Evolutionary conservation across 768 basidiomycete genomes (phyloP).

Genomic region (Suillus subalutaceus): DNA sequence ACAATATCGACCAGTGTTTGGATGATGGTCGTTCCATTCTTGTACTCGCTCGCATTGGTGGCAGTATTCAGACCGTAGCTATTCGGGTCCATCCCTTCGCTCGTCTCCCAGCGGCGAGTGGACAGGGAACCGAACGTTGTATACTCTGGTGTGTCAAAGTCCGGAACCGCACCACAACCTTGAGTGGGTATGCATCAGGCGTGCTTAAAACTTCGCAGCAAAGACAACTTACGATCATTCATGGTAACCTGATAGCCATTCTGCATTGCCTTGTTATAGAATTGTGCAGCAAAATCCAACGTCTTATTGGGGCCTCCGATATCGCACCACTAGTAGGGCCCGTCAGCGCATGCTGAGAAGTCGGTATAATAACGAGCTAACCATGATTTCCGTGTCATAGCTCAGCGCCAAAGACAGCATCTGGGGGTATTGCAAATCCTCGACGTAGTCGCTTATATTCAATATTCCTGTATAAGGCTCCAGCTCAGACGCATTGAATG

Average conservation of each 20-base stretch:
- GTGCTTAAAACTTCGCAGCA: background rate
- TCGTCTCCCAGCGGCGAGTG: slow-evolving; percentile 56
- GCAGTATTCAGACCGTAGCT: slow-evolving; percentile 52
- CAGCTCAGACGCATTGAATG: slow-evolving; percentile 46
- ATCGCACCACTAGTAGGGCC: slow-evolving; percentile 57
- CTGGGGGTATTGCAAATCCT: slow-evolving; percentile 53
- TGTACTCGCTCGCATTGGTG: slow-evolving; percentile 47
- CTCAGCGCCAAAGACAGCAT: slow-evolving; percentile 51
- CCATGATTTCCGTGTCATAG: slow-evolving; percentile 60
- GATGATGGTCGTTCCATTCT: slow-evolving; percentile 50
- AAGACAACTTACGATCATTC: slow-evolving; percentile 39
- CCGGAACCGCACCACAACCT: slow-evolving; percentile 54
- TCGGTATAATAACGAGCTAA: slow-evolving; percentile 21
- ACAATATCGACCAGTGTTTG: slow-evolving; percentile 58
- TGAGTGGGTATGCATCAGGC: background rate
- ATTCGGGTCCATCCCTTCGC: slow-evolving; percentile 58
- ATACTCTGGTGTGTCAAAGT: slow-evolving; percentile 62
- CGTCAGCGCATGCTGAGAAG: slow-evolving; percentile 14
- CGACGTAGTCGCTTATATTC: slow-evolving; percentile 53
- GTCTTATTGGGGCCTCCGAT: slow-evolving; percentile 55
- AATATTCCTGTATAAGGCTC: slow-evolving; percentile 59
- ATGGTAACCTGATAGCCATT: slow-evolving; percentile 50
- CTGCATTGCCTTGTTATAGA: slow-evolving; percentile 45
- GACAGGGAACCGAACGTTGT: slow-evolving; percentile 49
- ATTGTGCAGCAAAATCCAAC: slow-evolving; percentile 46